Evolutionary conservation across 129 eudicot genomes (phyloP).

Genomic region (Flaveria ramosissima): DNA sequence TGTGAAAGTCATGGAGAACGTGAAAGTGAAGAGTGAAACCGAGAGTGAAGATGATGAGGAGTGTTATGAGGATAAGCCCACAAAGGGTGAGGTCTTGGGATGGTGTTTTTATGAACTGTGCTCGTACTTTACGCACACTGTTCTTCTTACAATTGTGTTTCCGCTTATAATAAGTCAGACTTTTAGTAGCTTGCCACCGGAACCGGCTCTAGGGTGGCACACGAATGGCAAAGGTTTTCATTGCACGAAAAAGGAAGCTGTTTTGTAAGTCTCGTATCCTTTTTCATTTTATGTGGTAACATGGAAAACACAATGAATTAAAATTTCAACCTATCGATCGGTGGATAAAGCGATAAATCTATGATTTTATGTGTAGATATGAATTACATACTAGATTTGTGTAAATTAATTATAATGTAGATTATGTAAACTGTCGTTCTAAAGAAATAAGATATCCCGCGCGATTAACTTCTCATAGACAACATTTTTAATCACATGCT

Average conservation of each 20-base stretch:
- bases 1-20: conserved; percentile 20
- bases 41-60: conserved; percentile 47
- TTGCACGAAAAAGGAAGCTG: conserved; percentile 51
- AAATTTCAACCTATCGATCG: too few relatives aligned
- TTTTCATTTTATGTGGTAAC: not conserved
- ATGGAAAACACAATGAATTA: too few relatives aligned
- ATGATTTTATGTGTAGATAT: too few relatives aligned
- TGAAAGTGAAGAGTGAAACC: conserved; percentile 46
- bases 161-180: conserved; percentile 79
- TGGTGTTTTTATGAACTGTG: conserved; percentile 76
- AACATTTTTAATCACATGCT: too few relatives aligned
- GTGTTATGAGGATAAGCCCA: conserved; percentile 53
- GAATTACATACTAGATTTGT: too few relatives aligned
- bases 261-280: conserved; percentile 51
- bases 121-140: conserved; percentile 75
- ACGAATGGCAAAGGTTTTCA: conserved; percentile 42
- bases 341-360: too few relatives aligned
- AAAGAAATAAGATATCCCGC: too few relatives aligned
- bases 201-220: conserved; percentile 59
- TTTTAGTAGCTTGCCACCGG: conserved; percentile 36
- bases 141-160: conserved; percentile 69
- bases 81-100: conserved; percentile 55
- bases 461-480: too few relatives aligned
- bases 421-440: too few relatives aligned
- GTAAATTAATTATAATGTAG: too few relatives aligned